Evolutionary conservation across 2,329 filamentous ascomycete genomes (phyloP).

Genomic region (Zarea fungicola): DNA sequence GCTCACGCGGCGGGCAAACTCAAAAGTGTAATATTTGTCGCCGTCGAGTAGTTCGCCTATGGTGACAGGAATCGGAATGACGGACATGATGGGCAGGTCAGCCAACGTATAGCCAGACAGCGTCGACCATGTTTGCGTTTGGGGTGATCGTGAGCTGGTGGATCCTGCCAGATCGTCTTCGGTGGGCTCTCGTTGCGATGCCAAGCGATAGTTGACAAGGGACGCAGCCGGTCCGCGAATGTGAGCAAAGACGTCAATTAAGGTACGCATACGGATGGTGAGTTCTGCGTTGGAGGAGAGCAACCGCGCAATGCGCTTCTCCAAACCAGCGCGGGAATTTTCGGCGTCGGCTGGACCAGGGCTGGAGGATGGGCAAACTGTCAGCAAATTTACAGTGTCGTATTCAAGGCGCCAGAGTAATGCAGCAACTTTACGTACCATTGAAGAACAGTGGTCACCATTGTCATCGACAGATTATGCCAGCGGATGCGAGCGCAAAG

Average conservation of each 20-base stretch:
- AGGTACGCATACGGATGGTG: conserved; percentile 26
- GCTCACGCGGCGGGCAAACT: conserved; percentile 23
- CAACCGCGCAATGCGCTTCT: conserved; percentile 28
- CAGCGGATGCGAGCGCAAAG: conserved; percentile 30
- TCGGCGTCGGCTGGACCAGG: conserved; percentile 31
- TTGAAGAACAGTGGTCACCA: conserved; percentile 36
- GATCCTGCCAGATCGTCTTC: conserved; percentile 1
- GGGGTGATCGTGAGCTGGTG: conserved; percentile 13
- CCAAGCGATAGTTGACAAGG: conserved; percentile 13
- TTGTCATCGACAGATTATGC: conserved; percentile 34
- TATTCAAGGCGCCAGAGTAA: too few relatives aligned
- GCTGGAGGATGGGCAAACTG: conserved; percentile 15
- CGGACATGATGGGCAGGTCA: conserved; percentile 26
- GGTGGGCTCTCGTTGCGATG: conserved; percentile 12
- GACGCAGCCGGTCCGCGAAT: conserved; percentile 15
- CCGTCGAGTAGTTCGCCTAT: conserved; percentile 28
- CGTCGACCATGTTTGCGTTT: conserved; percentile 16
- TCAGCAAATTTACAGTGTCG: not conserved
- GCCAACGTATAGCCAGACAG: conserved; percentile 28
- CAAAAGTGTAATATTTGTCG: conserved; percentile 27
- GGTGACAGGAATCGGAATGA: conserved; percentile 27
- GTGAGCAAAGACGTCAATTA: conserved; percentile 20
- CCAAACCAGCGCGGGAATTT: conserved; percentile 29
- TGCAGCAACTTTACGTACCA: conserved; percentile 30
- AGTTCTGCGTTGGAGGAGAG: conserved; percentile 31